phyloP scores from a whole-genome alignment of 805 yeast species.

The Lachancea lanzarotensis region DNA sequence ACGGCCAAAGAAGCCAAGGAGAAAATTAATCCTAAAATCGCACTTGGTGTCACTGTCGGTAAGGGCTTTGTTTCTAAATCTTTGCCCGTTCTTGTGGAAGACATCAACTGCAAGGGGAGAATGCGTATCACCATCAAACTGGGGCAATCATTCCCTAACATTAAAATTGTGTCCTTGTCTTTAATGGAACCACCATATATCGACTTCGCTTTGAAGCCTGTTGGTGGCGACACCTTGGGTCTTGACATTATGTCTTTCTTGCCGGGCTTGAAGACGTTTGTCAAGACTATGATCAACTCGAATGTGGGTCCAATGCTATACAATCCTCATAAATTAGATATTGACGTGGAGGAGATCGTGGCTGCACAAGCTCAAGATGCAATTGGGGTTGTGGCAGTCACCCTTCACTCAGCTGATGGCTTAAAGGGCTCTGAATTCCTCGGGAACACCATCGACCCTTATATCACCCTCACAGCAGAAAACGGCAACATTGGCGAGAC shows the following conservation, averaged over 20 bases:
- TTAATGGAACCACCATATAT: conserved; percentile 73
- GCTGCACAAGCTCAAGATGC: conserved; percentile 60
- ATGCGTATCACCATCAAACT: conserved; percentile 58
- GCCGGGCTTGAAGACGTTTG: conserved; percentile 72
- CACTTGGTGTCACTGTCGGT: conserved; percentile 74
- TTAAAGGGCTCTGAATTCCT: conserved; percentile 37
- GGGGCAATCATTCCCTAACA: conserved; percentile 68
- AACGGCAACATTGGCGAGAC: conserved; percentile 37
- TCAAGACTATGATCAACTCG: conserved; percentile 61
- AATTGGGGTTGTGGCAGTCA: conserved; percentile 61
- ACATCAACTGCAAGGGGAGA: conserved; percentile 69
- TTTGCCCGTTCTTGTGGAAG: conserved; percentile 72
- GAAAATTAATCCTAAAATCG: conserved; percentile 74
- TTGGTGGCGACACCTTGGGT: conserved; percentile 86
- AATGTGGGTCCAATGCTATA: conserved; percentile 71
- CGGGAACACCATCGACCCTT: conserved; percentile 51
- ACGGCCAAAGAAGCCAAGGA: conserved; percentile 64
- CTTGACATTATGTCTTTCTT: conserved; percentile 76
- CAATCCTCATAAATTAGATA: conserved; percentile 74
- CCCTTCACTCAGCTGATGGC: conserved; percentile 46
- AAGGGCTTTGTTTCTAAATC: conserved; percentile 72
- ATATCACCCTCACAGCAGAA: conserved; percentile 42
- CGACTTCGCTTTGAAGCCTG: conserved; percentile 76
- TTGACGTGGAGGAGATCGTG: conserved; percentile 67
- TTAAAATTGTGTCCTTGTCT: conserved; percentile 61